Evolutionary conservation across 2,329 filamentous ascomycete genomes (phyloP).

Genomic region (Penicillium sp.): DNA sequence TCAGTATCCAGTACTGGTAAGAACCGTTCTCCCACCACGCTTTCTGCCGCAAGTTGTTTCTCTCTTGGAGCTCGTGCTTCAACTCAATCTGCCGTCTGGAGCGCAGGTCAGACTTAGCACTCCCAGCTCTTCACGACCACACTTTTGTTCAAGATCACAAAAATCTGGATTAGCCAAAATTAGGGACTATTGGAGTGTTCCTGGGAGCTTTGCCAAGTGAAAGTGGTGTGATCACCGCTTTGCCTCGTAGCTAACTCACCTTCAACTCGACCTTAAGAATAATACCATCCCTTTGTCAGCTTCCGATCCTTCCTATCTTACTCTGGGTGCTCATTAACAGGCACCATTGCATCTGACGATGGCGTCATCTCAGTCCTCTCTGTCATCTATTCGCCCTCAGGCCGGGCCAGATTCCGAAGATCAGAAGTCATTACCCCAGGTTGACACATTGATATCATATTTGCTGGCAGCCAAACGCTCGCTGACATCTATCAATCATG

Average conservation of each 20-base stretch:
- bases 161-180: background rate
- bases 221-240: background rate
- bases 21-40: background rate
- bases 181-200: background rate
- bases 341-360: slow-evolving; percentile 19
- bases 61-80: background rate
- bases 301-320: background rate
- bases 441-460: slow-evolving; percentile 78
- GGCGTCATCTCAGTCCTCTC: slow-evolving; percentile 34
- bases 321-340: background rate
- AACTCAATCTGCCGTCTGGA: background rate
- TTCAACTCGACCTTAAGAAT: background rate
- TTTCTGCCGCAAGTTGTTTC: background rate
- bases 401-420: slow-evolving; percentile 13
- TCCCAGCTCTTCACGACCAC: background rate
- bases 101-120: background rate
- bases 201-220: background rate
- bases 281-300: background rate
- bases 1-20: background rate
- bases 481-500: slow-evolving; percentile 74
- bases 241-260: background rate
- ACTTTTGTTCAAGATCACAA: background rate
- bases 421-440: slow-evolving; percentile 34
- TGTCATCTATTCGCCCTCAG: slow-evolving; percentile 19
- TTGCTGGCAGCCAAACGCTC: slow-evolving; percentile 85